Conservation (phyloP, 306 rosid species). For the Prunus dulcis region DNA sequence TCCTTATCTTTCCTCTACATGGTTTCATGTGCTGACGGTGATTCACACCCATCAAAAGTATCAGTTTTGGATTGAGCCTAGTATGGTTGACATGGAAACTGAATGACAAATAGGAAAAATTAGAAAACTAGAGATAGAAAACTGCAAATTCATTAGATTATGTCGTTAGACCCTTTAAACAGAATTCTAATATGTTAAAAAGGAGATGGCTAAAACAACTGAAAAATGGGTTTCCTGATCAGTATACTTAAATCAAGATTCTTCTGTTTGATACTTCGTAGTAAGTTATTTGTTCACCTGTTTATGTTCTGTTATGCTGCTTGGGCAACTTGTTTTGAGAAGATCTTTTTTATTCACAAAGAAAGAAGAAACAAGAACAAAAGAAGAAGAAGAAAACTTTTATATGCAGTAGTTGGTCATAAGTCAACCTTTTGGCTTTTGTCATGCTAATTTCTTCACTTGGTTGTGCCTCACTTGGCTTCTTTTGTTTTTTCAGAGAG, state of each 20-base stretch:
- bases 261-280: neutral
- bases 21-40: neutral
- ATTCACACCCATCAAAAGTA: neutral
- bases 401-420: slow-evolving; percentile 1
- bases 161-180: neutral
- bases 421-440: slow-evolving; percentile 3
- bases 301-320: neutral
- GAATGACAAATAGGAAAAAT: neutral
- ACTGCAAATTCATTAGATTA: neutral
- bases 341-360: neutral
- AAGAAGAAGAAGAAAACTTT: neutral
- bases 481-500: slow-evolving; percentile 52
- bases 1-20: neutral
- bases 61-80: neutral
- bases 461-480: slow-evolving; percentile 5
- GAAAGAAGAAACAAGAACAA: neutral
- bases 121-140: neutral
- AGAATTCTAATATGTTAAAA: neutral
- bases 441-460: neutral
- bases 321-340: neutral
- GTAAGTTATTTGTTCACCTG: neutral
- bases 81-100: neutral
- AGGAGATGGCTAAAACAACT: neutral
- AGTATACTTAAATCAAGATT: neutral
- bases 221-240: neutral